phyloP scores from a whole-genome alignment of 768 basidiomycete genomes.

The Russula ochroleuca region DNA sequence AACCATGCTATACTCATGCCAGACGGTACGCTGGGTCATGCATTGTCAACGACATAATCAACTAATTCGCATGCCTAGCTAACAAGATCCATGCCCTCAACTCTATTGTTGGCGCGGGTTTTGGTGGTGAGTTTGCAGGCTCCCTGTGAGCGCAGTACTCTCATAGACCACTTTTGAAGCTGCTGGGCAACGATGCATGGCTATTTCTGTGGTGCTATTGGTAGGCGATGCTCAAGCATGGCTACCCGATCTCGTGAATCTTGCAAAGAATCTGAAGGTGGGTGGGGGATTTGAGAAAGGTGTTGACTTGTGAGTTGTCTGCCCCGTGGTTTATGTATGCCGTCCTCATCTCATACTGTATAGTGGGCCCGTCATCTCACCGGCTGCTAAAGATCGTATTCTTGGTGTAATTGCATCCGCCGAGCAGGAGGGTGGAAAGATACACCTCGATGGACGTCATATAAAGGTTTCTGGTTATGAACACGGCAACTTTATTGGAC shows the following conservation, averaged over 20 bases:
- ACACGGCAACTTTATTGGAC: slow-evolving; percentile 91
- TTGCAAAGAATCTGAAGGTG: slow-evolving; percentile 74
- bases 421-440: slow-evolving; percentile 75
- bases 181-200: slow-evolving; percentile 98
- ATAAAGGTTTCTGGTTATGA: slow-evolving; percentile 67
- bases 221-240: slow-evolving; percentile 77
- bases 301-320: slow-evolving; percentile 65
- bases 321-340: slow-evolving; percentile 2
- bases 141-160: slow-evolving; percentile 24
- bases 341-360: background rate
- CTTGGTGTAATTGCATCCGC: slow-evolving; percentile 68
- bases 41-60: background rate
- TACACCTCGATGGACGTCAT: slow-evolving; percentile 81
- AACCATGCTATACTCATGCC: slow-evolving; percentile 93
- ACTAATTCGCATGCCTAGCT: slow-evolving; percentile 42
- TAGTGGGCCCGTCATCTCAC: slow-evolving; percentile 79
- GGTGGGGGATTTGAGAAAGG: slow-evolving; percentile 87
- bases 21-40: slow-evolving; percentile 53
- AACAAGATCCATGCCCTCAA: slow-evolving; percentile 91
- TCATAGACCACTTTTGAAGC: slow-evolving; percentile 44
- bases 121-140: slow-evolving; percentile 56
- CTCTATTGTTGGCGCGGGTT: slow-evolving; percentile 89
- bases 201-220: slow-evolving; percentile 82
- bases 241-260: slow-evolving; percentile 82
- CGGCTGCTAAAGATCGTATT: slow-evolving; percentile 74